Percentiles rank a stretch among this genome's conserved stretches.
phyloP scores from a whole-genome alignment of 495 filamentous ascomycete genomes.

The Pseudomonodictys pantanalensis region DNA sequence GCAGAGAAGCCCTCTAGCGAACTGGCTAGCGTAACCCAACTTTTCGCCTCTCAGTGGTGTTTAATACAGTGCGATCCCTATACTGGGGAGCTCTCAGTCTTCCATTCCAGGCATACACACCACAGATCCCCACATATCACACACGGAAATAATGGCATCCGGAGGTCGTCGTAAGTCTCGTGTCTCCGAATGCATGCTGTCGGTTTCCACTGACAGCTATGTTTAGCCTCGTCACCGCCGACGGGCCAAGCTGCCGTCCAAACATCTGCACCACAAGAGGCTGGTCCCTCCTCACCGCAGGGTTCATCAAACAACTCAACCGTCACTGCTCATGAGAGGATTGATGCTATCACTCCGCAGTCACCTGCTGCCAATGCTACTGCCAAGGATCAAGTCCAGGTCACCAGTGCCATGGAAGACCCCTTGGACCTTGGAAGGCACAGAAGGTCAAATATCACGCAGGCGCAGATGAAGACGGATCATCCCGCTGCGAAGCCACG shows the following conservation, averaged over 20 bases:
- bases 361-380: conserved; percentile 7
- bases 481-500: conserved; percentile 47
- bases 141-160: conserved; percentile 26
- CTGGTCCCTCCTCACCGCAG: conserved; percentile 9
- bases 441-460: conserved; percentile 43
- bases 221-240: conserved; percentile 21
- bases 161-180: conserved; percentile 24
- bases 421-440: conserved; percentile 46
- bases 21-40: background rate
- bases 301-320: conserved; percentile 20
- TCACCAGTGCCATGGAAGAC: conserved; percentile 27
- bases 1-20: conserved; percentile 4
- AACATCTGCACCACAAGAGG: conserved; percentile 19
- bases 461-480: conserved; percentile 46
- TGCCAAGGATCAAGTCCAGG: conserved; percentile 14
- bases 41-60: conserved; percentile 22
- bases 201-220: conserved; percentile 22
- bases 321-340: conserved; percentile 22
- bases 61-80: conserved; percentile 27
- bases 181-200: background rate
- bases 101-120: conserved; percentile 25
- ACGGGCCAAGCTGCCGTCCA: conserved; percentile 16
- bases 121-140: conserved; percentile 14
- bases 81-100: background rate
- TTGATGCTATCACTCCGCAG: conserved; percentile 18